Evolutionary conservation across 2,329 filamentous ascomycete species (phyloP).

Genomic region (Trichoderma hamatum): DNA sequence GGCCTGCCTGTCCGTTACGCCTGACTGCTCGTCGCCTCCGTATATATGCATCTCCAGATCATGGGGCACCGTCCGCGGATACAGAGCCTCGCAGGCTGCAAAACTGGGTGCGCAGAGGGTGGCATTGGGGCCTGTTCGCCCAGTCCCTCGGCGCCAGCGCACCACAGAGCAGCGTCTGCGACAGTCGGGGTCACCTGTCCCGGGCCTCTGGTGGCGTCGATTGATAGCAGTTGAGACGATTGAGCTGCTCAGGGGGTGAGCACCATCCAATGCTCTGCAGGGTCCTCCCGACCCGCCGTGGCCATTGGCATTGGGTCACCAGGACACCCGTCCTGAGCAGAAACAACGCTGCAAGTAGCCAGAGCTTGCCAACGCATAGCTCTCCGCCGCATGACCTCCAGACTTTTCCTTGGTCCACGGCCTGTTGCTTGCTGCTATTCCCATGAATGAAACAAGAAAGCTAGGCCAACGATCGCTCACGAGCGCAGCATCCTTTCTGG

Average conservation of each 20-base stretch:
- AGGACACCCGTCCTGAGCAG: conserved; percentile 25
- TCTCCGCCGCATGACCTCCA: conserved; percentile 28
- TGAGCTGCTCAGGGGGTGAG: conserved; percentile 22
- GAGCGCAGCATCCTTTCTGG: conserved; percentile 13
- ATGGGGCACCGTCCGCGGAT: conserved; percentile 19
- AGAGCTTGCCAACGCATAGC: conserved; percentile 28
- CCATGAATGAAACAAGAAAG: conserved; percentile 10
- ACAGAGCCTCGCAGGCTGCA: conserved; percentile 25
- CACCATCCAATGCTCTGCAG: conserved; percentile 26
- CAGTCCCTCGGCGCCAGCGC: conserved; percentile 29
- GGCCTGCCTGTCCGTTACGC: conserved; percentile 23
- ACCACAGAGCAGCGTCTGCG: conserved; percentile 27
- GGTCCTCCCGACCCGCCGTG: conserved; percentile 26
- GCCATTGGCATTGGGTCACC: conserved; percentile 27
- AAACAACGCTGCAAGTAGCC: conserved; percentile 22
- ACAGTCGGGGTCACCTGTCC: conserved; percentile 28
- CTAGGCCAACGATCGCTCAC: conserved; percentile 24
- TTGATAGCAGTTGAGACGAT: conserved; percentile 1
- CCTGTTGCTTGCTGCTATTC: background rate
- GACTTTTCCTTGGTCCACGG: conserved; percentile 26
- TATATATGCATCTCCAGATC: conserved; percentile 15
- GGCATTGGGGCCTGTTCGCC: conserved; percentile 27
- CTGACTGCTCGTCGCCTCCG: conserved; percentile 26
- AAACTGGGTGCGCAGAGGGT: background rate
- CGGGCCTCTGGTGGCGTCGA: conserved; percentile 20